Base-by-base conservation (phyloP, 805 yeast genomes). In the Yueomyces sp. region DNA sequence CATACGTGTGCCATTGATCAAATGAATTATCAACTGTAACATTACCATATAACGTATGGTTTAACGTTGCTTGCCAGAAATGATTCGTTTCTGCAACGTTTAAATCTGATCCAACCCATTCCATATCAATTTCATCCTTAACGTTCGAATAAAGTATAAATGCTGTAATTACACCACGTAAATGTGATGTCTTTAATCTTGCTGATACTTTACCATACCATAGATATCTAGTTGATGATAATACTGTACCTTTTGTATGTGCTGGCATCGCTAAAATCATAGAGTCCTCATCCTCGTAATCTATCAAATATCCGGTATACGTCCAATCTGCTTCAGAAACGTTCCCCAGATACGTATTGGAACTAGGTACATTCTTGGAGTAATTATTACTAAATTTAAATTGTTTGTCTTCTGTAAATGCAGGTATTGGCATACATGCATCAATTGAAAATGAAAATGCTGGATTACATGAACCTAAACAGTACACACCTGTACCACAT, bases 381-480 rank as follows among this genome's bases (percentile, higher is more conserved):
- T 59, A 48, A 47, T 55, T 52, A 45, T 58, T 61, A 52, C 79
- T 77, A 1, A 51, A 47, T 5, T 76, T 74, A n/a, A 7, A 34
- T 7, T n/a, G 12, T 2, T 57, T 46, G 36, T 68, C 56, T 47
- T 72, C 57, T 54, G 69, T 60, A 71, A 94, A 85, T 5, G 77
- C 68, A 9, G 96, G 95, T 74, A 76, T 74, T 4, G 96, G 87
- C 78, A 85, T 75, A 65, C 96, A 88, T 0, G 95, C 77, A 9
- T 74, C 65, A 43, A 74, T 55, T 49, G 71, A 71, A 45, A 44
- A 58, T 1, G 94, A 84, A 56, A 53, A 79, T 47, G 77, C 67
- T 36, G 92, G 82, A 64, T 87, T 85, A 68, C 96, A 88, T 33
- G 94, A 90, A 47, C 90, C 92, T 42, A 87, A 68, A 68, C 96